Base-by-base conservation (phyloP, 345 rosid species). In the Boechera stricta region DNA sequence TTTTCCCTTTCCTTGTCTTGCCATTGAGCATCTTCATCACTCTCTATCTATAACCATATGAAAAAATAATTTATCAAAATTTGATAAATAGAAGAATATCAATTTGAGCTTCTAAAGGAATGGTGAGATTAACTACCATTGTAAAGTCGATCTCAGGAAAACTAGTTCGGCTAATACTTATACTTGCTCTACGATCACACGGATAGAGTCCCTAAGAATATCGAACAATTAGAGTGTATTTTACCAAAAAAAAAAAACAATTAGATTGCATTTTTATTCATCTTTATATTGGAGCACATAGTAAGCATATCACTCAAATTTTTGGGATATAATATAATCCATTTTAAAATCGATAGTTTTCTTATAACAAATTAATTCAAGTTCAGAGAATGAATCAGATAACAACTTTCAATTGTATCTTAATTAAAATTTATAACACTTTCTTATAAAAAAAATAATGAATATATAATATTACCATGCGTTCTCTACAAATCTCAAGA, bases 401-500 rank as follows among this genome's bases (percentile, higher is more conserved):
- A 16, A 13, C 7, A 70, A 12, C 39, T 28, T 12, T 29, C 32
- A 41, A 3, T 13, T 33, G 56, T 47, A 47, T 71, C 29, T 29
- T 61, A 2, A 57, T 7, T 21, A 10, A 69, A 29, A 42, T 29
- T 5, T 44, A 44, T 13, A 13, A n/a, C 52, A 15, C 2, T 56
- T 42, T 12, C 13, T 32, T 36, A 16, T 9, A 16, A 28, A 28
- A 28, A 28, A 28, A 9, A 13, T 1, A 41, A 53, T 10, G 5
- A 73, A 9, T 38, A 51, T n/a, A 26, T 38, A 24, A 8, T 38
- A 63, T 38, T 63, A 73, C 79, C 90, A 32, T 76, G 48, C 87
- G 93, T 84, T 92, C 97, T 72, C 97, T 88, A 76, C 95, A 90
- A 48, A 77, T 85, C 75, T 92, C 97, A 32, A 78, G 63, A n/a